Conservation (phyloP, 345 rosid genomes). For the Eucalyptus leucophloia region DNA sequence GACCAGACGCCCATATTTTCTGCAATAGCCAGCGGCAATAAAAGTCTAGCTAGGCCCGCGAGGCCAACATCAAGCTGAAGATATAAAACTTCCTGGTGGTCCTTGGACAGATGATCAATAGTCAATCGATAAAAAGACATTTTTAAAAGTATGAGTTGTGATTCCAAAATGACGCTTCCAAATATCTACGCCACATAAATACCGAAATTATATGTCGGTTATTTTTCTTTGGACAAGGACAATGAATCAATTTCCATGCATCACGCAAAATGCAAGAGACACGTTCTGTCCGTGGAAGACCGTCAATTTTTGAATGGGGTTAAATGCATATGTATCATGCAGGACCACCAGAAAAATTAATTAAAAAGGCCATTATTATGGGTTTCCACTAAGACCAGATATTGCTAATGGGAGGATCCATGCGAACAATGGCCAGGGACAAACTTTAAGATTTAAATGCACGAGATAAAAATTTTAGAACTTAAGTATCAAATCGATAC, state of each 20-base stretch:
- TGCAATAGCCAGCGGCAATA: not conserved
- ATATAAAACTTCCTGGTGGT: not conserved
- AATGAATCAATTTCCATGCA: not conserved
- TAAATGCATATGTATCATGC: not conserved
- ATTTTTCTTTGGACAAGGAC: not conserved
- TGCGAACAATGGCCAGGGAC: not conserved
- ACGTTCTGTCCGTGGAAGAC: not conserved
- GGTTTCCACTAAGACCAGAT: not conserved
- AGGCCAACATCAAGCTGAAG: not conserved
- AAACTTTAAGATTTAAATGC: not conserved
- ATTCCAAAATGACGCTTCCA: not conserved
- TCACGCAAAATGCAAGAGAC: not conserved
- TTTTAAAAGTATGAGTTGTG: not conserved
- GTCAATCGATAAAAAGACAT: not conserved
- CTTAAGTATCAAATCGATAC: accelerated
- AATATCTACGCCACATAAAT: accelerated
- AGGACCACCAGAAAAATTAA: not conserved
- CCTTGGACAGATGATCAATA: not conserved
- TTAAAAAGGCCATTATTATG: not conserved
- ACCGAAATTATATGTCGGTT: not conserved
- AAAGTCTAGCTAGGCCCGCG: not conserved
- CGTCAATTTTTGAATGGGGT: not conserved
- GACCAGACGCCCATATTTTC: not conserved
- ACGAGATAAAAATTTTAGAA: not conserved
- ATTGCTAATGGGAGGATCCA: not conserved